Evolutionary conservation across 2,329 filamentous ascomycete genomes (phyloP).

Genomic region (Nannizziopsis arthrosporioides): DNA sequence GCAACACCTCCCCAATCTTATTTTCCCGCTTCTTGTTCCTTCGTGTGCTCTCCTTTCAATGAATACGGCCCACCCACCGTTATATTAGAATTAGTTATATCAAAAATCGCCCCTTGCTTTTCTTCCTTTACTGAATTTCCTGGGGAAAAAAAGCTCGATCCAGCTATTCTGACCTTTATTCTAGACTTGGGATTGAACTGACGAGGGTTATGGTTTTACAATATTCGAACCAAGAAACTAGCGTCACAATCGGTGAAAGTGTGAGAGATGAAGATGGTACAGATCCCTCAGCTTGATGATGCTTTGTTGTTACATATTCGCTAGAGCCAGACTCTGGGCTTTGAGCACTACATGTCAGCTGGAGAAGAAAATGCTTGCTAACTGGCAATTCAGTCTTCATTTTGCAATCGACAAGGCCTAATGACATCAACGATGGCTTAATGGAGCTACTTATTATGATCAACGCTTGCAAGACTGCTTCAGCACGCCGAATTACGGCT

Average conservation of each 20-base stretch:
- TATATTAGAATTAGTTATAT: too few species aligned
- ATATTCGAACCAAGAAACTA: slow-evolving; percentile 51
- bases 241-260: slow-evolving; percentile 85
- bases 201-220: slow-evolving; percentile 58
- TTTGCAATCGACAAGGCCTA: slow-evolving; percentile 83
- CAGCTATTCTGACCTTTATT: slow-evolving; percentile 12
- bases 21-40: too few species aligned
- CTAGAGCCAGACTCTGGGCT: background rate
- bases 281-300: slow-evolving; percentile 3
- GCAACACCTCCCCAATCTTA: background rate
- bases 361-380: slow-evolving; percentile 5
- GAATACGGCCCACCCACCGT: background rate
- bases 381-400: slow-evolving; percentile 60
- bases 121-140: background rate
- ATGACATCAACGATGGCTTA: slow-evolving; percentile 93
- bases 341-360: too few species aligned
- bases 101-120: too few species aligned
- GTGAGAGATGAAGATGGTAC: slow-evolving; percentile 89
- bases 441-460: slow-evolving; percentile 99
- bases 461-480: slow-evolving; percentile 79
- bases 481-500: slow-evolving; percentile 82
- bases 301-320: background rate
- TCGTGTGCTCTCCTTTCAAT: background rate
- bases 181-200: slow-evolving; percentile 53
- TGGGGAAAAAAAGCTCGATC: background rate